Evolutionary conservation across 345 rosid species (phyloP), one percentile per base, ranked within the genome.

Genomic region (Lumnitzera racemosa): DNA sequence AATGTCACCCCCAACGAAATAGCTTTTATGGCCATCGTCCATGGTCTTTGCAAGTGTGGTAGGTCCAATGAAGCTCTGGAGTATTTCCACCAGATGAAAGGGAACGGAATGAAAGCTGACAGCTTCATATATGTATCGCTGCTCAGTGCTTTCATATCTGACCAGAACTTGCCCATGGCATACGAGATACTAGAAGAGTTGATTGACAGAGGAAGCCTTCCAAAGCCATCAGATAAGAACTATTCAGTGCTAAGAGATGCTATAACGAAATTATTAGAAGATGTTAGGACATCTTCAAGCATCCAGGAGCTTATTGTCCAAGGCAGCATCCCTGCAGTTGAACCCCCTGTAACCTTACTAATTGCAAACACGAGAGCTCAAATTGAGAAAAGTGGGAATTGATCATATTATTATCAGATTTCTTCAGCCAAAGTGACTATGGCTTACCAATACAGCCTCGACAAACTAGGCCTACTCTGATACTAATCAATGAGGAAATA

Each of bases 41-140:
- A 80, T 46, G 98, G 98, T 70, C 90, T 91, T 63, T 81, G 90
- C 86, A 84, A 83, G 62, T 88, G 90, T 74, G 82, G 75, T 51
- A 69, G 74, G 81, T 71, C 91, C 16, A 57, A 74, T 17, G 78
- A 69, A 61, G 96, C 90, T 56, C 67, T 86, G 47, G 63, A 51
- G 62, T 78, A 75, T 81, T 65, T 91, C 55, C 80, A 60, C 61
- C 77, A 76, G 72, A 91, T 91, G 96, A 76, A 77, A 73, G 72
- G 68, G 57, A 77, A 72, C 59, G 74, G 70, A 54, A 81, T 88
- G 90, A 76, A 76, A 67, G 88, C 98, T 24, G 87, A 86, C 58
- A 62, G 80, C 24, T 87, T 65, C 64, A 76, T 88, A 23, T 86
- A 83, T 70, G 69, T 75, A 14, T 76, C 78, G 13, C 65, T 91